These are phyloP conservation scores for Cutaneotrichosporon sp. DNA, from an alignment of 1,284 basidiomycete genomes.

Conservation along the genomic window DNA sequence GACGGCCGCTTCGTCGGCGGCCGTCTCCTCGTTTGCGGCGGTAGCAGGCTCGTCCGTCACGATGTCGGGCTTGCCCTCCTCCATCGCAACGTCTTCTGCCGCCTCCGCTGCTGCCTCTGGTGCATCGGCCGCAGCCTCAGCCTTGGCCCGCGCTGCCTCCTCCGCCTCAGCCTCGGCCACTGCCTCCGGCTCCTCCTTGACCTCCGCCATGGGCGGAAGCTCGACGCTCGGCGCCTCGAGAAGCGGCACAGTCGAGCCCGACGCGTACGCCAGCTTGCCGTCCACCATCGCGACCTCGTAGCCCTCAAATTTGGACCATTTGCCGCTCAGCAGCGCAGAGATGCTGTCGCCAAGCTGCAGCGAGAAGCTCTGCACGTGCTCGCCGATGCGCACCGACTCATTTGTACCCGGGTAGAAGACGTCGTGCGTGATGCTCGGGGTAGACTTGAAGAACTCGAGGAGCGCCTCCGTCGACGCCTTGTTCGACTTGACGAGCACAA, in stretches of 20 bases:
- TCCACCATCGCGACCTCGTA: conserved; percentile 92
- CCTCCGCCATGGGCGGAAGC: conserved; percentile 56
- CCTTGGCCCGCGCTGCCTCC: conserved; percentile 22
- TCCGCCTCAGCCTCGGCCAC: not conserved
- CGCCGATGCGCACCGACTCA: conserved; percentile 83
- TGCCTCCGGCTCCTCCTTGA: conserved; percentile 14
- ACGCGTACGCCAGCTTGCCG: conserved; percentile 76
- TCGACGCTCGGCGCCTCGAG: conserved; percentile 61
- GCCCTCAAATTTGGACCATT: conserved; percentile 95
- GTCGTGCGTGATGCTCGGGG: conserved; percentile 84
- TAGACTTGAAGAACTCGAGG: conserved; percentile 74
- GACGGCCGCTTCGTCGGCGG: conserved; percentile 12
- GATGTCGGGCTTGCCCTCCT: conserved; percentile 12
- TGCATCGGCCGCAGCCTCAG: conserved; percentile 9
- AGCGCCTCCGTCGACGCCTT: conserved; percentile 67
- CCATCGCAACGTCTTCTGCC: conserved; percentile 1
- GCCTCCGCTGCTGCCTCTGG: not conserved
- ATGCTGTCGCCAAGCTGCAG: conserved; percentile 90
- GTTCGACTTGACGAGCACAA: conserved; percentile 84
- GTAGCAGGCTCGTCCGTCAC: conserved; percentile 13
- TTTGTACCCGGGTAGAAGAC: conserved; percentile 76
- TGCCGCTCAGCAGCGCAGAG: conserved; percentile 64
- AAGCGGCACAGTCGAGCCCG: conserved; percentile 67
- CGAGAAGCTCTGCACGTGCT: conserved; percentile 92
- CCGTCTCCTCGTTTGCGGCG: conserved; percentile 13